A percentile compares a stretch with the other conserved stretches of the same genome.
Evolutionary conservation across 345 rosid genomes (phyloP).

Genomic region (Theobroma cacao): DNA sequence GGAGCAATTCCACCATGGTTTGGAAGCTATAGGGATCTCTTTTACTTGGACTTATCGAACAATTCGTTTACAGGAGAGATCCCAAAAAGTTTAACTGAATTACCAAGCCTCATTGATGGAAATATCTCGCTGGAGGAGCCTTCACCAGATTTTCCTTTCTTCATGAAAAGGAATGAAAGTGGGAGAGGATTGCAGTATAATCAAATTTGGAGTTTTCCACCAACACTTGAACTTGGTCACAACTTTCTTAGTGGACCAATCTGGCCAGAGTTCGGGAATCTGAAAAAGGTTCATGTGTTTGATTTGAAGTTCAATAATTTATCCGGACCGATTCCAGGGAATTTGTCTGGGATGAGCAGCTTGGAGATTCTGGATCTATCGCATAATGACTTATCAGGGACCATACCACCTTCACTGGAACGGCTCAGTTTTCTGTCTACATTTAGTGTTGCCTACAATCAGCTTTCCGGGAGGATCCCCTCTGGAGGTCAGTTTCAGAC

Average conservation of each 20-base stretch:
- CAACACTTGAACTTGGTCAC: constrained; percentile 38
- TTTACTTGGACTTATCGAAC: constrained; percentile 38
- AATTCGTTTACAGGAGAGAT: constrained; percentile 57
- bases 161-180: constrained; percentile 50
- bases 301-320: constrained; percentile 39
- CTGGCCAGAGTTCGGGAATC: constrained; percentile 56
- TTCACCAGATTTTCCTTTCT: constrained; percentile 57
- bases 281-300: constrained; percentile 46
- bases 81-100: constrained; percentile 45
- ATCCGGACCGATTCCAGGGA: constrained; percentile 43
- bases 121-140: constrained; percentile 48
- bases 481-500: constrained; percentile 64
- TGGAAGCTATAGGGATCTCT: constrained; percentile 39
- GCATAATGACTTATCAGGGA: constrained; percentile 37
- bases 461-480: constrained; percentile 56
- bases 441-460: constrained; percentile 60
- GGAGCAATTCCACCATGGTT: constrained; percentile 60
- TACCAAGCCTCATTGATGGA: constrained; percentile 43
- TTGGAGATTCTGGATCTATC: constrained; percentile 58
- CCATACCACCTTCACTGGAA: constrained; percentile 37
- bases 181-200: constrained; percentile 56
- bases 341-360: constrained; percentile 46
- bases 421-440: constrained; percentile 49
- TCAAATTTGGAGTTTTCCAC: constrained; percentile 49
- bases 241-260: constrained; percentile 44